Evolutionary conservation across 805 yeast species (phyloP).

Genomic region (Metschnikowia gelsemii): DNA sequence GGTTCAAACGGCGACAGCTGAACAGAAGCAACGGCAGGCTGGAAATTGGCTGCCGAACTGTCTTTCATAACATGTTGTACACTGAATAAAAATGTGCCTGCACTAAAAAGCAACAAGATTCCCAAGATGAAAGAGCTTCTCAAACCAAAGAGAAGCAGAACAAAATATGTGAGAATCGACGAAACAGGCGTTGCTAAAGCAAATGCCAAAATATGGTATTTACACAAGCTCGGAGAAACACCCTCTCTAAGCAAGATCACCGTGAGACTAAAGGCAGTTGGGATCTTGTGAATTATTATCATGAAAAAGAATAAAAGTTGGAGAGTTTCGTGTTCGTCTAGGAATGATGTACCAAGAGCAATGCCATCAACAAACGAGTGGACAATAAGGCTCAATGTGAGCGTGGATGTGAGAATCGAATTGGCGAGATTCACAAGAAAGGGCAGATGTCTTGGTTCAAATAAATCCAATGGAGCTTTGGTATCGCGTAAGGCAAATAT

Average conservation of each 20-base stretch:
- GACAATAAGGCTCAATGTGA: conserved; percentile 60
- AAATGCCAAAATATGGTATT: conserved; percentile 52
- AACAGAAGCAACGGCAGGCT: conserved; percentile 11
- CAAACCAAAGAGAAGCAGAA: conserved; percentile 32
- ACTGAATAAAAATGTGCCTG: conserved; percentile 72
- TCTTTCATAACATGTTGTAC: conserved; percentile 62
- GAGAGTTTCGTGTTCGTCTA: conserved; percentile 37
- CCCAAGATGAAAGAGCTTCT: conserved; percentile 47
- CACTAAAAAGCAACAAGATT: conserved; percentile 57
- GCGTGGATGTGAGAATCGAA: conserved; percentile 42
- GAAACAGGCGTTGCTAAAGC: conserved; percentile 56
- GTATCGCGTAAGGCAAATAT: conserved; percentile 12
- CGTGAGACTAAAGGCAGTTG: conserved; percentile 68
- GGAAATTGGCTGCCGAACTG: conserved; percentile 4
- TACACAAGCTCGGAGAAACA: conserved; percentile 29
- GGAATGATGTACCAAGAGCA: conserved; percentile 61
- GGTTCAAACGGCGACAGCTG: conserved; percentile 12
- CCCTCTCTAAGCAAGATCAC: conserved; percentile 50
- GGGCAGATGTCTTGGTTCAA: conserved; percentile 4
- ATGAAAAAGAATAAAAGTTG: conserved; percentile 54
- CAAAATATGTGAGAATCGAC: conserved; percentile 50
- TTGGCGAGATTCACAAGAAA: background rate
- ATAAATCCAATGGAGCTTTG: background rate
- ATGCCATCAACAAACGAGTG: conserved; percentile 75
- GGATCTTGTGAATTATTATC: conserved; percentile 68